Evolutionary conservation across 441 rosid genomes (phyloP).

Genomic region (Populus hybrid): DNA sequence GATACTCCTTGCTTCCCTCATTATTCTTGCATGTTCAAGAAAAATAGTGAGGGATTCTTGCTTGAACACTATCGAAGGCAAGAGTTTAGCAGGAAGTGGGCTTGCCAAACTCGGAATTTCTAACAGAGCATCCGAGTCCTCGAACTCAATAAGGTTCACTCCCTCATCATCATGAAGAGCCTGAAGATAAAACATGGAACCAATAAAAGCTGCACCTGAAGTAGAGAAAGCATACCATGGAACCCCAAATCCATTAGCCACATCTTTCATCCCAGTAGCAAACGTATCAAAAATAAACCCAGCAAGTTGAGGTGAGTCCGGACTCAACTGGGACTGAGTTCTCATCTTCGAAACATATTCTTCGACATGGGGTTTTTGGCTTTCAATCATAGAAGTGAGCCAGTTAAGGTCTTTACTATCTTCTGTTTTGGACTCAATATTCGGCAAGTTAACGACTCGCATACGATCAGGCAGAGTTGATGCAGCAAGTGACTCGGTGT

Average conservation of each 20-base stretch:
- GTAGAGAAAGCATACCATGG: constrained; percentile 40
- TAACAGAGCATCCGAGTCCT: constrained; percentile 29
- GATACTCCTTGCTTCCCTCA: constrained; percentile 35
- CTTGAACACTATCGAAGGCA: constrained; percentile 15
- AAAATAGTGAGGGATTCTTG: not conserved
- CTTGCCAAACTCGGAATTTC: constrained; percentile 28
- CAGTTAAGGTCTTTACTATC: not conserved
- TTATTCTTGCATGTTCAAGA: not conserved
- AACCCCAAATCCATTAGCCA: constrained; percentile 33
- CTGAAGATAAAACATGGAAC: constrained; percentile 28
- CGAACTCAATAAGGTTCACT: constrained; percentile 18
- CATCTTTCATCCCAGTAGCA: constrained; percentile 31
- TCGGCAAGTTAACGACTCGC: not conserved
- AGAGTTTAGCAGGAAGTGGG: constrained; percentile 27
- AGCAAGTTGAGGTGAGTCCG: constrained; percentile 16
- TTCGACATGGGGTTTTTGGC: constrained; percentile 24
- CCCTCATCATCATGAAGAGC: constrained; percentile 24
- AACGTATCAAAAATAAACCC: constrained; percentile 48
- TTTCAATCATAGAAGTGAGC: constrained; percentile 2
- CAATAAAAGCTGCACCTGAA: constrained; percentile 37
- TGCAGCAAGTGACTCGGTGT: not conserved
- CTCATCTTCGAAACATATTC: not conserved
- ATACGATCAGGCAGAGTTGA: not conserved
- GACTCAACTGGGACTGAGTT: not conserved
- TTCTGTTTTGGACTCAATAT: not conserved